These are phyloP conservation scores for Boletus rubroflammeus DNA, from an alignment of 768 basidiomycete genomes.

Conservation along the genomic window DNA sequence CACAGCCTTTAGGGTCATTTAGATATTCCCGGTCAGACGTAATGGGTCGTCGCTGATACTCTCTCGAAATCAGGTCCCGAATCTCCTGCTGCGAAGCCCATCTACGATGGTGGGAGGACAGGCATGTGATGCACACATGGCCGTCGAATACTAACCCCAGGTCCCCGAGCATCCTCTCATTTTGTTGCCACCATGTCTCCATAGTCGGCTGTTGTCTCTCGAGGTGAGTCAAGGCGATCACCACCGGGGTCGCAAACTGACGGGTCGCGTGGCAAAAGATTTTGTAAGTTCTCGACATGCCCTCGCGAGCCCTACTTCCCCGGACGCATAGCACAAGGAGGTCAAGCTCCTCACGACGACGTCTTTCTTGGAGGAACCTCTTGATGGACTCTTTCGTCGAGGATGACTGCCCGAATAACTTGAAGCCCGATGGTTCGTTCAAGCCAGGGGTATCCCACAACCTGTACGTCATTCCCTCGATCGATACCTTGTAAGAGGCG, in stretches of 20 bases:
- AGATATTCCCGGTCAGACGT: slow-evolving; percentile 10
- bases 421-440: slow-evolving; percentile 9
- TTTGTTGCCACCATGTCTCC: slow-evolving; percentile 34
- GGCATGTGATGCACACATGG: slow-evolving; percentile 28
- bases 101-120: slow-evolving; percentile 14
- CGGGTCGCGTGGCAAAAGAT: slow-evolving; percentile 33
- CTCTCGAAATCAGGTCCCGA: slow-evolving; percentile 7
- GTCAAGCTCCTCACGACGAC: slow-evolving; percentile 18
- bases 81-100: slow-evolving; percentile 18
- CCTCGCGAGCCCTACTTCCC: slow-evolving; percentile 15
- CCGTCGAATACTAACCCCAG: slow-evolving; percentile 27
- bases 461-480: slow-evolving; percentile 15
- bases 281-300: slow-evolving; percentile 17
- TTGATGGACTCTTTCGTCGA: slow-evolving; percentile 9
- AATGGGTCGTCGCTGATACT: not conserved
- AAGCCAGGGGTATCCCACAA: slow-evolving; percentile 35
- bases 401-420: slow-evolving; percentile 7
- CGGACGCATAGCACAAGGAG: slow-evolving; percentile 23
- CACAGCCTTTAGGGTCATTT: not conserved
- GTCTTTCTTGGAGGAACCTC: slow-evolving; percentile 32
- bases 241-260: slow-evolving; percentile 31
- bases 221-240: slow-evolving; percentile 37
- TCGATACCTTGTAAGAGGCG: slow-evolving; percentile 19
- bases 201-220: slow-evolving; percentile 30
- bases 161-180: slow-evolving; percentile 15